Conservation (phyloP, 1,139 yeast genomes). For the Neolecta irregularis region DNA sequence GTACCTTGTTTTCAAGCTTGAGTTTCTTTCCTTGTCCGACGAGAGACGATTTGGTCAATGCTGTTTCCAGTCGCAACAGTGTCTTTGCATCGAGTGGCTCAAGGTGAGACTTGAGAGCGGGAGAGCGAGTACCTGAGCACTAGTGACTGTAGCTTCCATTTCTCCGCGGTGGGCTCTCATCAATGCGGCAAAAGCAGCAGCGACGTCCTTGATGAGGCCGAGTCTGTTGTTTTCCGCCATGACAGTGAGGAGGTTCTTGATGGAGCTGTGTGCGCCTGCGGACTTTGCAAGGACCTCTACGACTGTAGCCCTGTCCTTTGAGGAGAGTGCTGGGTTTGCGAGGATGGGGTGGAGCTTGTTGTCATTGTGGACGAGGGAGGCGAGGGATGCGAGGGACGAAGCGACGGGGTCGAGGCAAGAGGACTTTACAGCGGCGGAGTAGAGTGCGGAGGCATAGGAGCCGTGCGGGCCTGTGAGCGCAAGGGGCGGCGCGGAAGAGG, state of each 20-base stretch:
- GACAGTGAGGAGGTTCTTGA: conserved; percentile 65
- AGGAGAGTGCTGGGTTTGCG: conserved; percentile 70
- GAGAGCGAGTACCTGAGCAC: conserved; percentile 36
- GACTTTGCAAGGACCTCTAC: conserved; percentile 41
- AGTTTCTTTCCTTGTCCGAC: conserved; percentile 80
- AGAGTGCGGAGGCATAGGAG: conserved; percentile 75
- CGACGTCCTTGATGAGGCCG: conserved; percentile 47
- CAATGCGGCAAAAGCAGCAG: conserved; percentile 57
- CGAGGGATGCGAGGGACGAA: conserved; percentile 47
- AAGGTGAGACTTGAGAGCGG: background rate
- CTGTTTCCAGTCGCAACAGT: conserved; percentile 61
- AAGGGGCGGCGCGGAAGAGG: too few relatives aligned
- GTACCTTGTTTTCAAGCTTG: conserved; percentile 51
- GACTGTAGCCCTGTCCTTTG: conserved; percentile 56
- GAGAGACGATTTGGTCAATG: conserved; percentile 61
- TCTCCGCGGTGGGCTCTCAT: conserved; percentile 83
- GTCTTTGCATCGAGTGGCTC: conserved; percentile 65
- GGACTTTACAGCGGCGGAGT: conserved; percentile 78
- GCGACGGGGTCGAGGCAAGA: conserved; percentile 60
- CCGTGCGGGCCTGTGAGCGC: too few relatives aligned
- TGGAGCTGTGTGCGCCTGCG: conserved; percentile 48
- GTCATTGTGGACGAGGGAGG: conserved; percentile 45
- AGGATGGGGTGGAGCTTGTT: conserved; percentile 46
- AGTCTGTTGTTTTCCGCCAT: conserved; percentile 94
- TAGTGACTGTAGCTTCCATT: conserved; percentile 85